Conservation (phyloP, 2,329 filamentous ascomycete species). For the Chrysoporthe cubensis region DNA sequence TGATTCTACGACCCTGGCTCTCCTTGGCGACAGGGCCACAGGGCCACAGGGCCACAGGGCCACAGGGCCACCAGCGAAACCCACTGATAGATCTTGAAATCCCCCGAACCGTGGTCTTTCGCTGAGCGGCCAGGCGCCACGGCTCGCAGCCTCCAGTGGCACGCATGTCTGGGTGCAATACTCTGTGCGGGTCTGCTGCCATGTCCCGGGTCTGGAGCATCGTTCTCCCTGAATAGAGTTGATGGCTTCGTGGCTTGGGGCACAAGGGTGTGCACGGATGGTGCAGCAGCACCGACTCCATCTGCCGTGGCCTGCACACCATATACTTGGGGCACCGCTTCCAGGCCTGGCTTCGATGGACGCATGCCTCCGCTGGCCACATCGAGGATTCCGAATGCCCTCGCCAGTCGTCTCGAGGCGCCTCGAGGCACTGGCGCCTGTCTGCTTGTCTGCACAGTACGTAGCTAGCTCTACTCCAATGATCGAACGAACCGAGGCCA, state of each 20-base stretch:
- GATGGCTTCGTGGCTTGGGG: not conserved
- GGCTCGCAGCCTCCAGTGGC: not conserved
- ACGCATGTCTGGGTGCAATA: not conserved
- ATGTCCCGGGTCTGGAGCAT: not conserved
- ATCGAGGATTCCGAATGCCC: not conserved
- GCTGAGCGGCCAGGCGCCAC: not conserved
- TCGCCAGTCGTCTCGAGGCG: not conserved
- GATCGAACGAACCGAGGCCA: not conserved
- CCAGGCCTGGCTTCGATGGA: not conserved
- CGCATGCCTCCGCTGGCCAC: not conserved
- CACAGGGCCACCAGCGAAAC: slow-evolving; percentile 9
- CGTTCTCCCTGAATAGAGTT: not conserved
- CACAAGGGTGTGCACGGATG: not conserved
- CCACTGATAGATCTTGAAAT: slow-evolving; percentile 1
- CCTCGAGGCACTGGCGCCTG: not conserved
- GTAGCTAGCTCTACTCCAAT: not conserved
- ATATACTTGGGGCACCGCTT: not conserved
- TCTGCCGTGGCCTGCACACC: slow-evolving; percentile 6
- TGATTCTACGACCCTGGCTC: slow-evolving; percentile 9
- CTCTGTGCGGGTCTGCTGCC: not conserved
- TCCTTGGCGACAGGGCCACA: slow-evolving; percentile 6
- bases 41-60: slow-evolving; percentile 11
- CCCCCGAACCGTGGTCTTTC: not conserved
- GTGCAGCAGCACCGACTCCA: not conserved
- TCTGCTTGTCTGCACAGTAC: not conserved